Conservation (phyloP, 495 filamentous ascomycete genomes). For the Neurospora africana region DNA sequence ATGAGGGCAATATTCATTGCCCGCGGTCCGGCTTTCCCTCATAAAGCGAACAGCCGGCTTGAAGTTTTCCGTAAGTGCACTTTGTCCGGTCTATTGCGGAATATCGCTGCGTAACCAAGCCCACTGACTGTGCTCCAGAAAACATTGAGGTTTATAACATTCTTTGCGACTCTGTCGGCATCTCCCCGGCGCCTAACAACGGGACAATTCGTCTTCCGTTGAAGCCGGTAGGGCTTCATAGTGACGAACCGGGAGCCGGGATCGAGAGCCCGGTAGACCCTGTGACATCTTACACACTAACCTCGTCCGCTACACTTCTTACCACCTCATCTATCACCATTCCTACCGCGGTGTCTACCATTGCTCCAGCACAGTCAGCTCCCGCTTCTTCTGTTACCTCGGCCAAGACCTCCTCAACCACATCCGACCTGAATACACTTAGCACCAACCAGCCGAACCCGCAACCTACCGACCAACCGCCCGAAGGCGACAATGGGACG, state of each 20-base stretch:
- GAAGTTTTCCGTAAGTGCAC: slow-evolving; percentile 68
- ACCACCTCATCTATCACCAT: not conserved
- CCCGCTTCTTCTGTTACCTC: slow-evolving; percentile 2
- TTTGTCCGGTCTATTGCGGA: not conserved
- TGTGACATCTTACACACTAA: slow-evolving; percentile 8
- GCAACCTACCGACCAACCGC: slow-evolving; percentile 9
- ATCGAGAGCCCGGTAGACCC: slow-evolving; percentile 27
- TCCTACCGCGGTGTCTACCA: not conserved
- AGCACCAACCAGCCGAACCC: slow-evolving; percentile 13
- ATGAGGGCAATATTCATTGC: slow-evolving; percentile 93
- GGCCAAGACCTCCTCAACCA: not conserved
- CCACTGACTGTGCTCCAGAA: slow-evolving; percentile 40
- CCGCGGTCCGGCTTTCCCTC: slow-evolving; percentile 78
- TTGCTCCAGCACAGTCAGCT: not conserved
- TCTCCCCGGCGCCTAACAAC: slow-evolving; percentile 63
- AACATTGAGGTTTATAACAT: slow-evolving; percentile 96
- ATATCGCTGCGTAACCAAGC: slow-evolving; percentile 1
- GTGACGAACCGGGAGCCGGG: slow-evolving; percentile 15
- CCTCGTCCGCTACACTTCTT: slow-evolving; percentile 1
- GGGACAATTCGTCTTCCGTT: slow-evolving; percentile 78
- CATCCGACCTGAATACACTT: not conserved
- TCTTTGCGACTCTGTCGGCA: slow-evolving; percentile 70
- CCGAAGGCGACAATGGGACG: not conserved
- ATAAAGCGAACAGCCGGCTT: slow-evolving; percentile 67
- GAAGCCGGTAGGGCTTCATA: slow-evolving; percentile 55